These are phyloP conservation scores for Haplosporangium gracile DNA, from an alignment of 192 early-diverging fungal species.

Conservation along the genomic window DNA sequence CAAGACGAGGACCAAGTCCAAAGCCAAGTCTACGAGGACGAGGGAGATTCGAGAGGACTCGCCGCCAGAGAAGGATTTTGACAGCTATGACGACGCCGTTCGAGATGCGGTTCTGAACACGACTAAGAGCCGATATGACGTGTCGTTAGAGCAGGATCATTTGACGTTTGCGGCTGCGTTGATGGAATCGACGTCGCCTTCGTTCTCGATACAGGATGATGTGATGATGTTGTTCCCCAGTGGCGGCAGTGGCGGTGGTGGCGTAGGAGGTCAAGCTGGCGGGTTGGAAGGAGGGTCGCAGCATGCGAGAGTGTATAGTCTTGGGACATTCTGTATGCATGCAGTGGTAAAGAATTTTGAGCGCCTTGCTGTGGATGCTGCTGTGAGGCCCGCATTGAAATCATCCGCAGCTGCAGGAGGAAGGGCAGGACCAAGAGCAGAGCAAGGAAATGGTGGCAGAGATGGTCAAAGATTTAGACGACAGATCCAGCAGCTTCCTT, in stretches of 20 bases:
- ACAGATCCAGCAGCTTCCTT: constrained; percentile 20
- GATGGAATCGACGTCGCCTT: constrained; percentile 8
- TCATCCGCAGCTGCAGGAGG: background rate
- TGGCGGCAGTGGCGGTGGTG: background rate
- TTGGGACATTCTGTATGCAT: constrained; percentile 36
- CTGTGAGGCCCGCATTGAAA: background rate
- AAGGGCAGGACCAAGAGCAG: background rate
- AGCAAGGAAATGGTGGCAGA: background rate
- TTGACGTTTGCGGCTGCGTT: constrained; percentile 25
- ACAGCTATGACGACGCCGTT: constrained; percentile 49
- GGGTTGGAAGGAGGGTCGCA: background rate
- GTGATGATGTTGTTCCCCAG: background rate
- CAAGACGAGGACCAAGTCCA: background rate
- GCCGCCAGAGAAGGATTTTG: constrained; percentile 34
- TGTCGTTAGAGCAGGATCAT: constrained; percentile 23
- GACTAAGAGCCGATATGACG: constrained; percentile 35
- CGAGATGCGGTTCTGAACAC: constrained; percentile 30
- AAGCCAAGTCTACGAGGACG: background rate
- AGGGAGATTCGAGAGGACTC: constrained; percentile 19
- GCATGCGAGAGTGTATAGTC: constrained; percentile 12
- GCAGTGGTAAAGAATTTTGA: constrained; percentile 37
- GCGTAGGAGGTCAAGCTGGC: background rate
- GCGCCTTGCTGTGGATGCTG: constrained; percentile 15
- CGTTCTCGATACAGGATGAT: background rate
- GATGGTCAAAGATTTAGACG: constrained; percentile 5